Evolutionary conservation across 352 stramenopile species (phyloP), one percentile per base, ranked within the genome.

Genomic region (Aphanomyces astaci): DNA sequence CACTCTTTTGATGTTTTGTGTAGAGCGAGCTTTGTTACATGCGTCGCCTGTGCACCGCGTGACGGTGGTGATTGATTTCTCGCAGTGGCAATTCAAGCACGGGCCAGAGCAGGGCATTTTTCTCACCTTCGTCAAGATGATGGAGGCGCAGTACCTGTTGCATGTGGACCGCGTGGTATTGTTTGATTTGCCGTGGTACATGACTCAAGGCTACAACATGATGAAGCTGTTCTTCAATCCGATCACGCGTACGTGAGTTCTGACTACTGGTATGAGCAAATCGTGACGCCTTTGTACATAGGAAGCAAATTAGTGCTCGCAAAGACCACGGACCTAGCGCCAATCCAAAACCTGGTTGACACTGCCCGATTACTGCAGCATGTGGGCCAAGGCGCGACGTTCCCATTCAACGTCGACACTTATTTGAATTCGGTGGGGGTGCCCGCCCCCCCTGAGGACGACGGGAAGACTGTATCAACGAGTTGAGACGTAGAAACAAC

Each of bases 61-160:
- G 19, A 36, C 43, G 36, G 31, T 68, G 30, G 62, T 68, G 22
- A 68, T 68, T 25, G 62, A 68, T 28, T 68, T 68, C 24, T 59
- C 62, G 15, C 49, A 59, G n/a, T 68, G 55, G n/a, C 25, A 43
- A 17, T 52, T 68, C 40, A 57, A 60, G 31, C 49, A 68, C 48
- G 49, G 62, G 4, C 62, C 62, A 10, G 62, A 68, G n/a, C 49
- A 59, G 31, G 33, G n/a, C 7, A 48, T 49, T 13, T 68, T 68
- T 49, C 31, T 59, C 2, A 22, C 57, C 10, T 62, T 68, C n/a
- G 62, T 68, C 39, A 43, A 57, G 30, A 68, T 68, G 62, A 52
- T 68, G 15, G 62, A 68, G 27, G 49, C 49, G 19, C 49, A 68
- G 28, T 68, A 68, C 33, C 25, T 68, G 1, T n/a, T 59, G 15